phyloP scores from a whole-genome alignment of 2,329 filamentous ascomycete species.

The Aureobasidium sp. region DNA sequence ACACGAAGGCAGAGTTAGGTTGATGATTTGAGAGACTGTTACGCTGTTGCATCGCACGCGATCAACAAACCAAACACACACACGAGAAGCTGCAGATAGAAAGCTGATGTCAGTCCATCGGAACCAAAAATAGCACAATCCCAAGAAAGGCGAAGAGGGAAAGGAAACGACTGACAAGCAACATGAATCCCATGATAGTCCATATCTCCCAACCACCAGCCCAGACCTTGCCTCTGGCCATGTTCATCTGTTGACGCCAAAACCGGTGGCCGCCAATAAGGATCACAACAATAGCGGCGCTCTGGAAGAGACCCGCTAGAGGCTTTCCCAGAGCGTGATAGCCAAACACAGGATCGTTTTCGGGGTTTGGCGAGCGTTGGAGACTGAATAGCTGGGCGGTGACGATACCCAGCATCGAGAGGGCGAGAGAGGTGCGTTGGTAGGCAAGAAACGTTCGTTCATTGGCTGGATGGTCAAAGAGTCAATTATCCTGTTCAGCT shows the following conservation, averaged over 20 bases:
- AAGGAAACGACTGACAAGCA: conserved; percentile 35
- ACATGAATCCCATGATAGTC: conserved; percentile 36
- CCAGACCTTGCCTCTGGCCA: conserved; percentile 48
- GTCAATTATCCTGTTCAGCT: not conserved
- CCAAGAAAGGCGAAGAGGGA: conserved; percentile 12
- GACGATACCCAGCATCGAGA: conserved; percentile 57
- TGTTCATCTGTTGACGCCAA: conserved; percentile 52
- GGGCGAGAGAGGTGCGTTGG: conserved; percentile 57
- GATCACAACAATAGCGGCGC: conserved; percentile 39
- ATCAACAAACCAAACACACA: conserved; percentile 19
- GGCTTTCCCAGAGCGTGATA: conserved; percentile 55
- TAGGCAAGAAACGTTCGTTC: conserved; percentile 69
- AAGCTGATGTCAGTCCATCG: not conserved
- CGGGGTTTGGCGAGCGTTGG: conserved; percentile 38
- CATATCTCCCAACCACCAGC: conserved; percentile 52
- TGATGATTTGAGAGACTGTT: not conserved
- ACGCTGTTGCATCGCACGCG: conserved; percentile 13
- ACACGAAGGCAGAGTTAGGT: not conserved
- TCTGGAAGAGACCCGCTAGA: conserved; percentile 42
- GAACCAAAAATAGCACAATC: not conserved
- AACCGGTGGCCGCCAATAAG: conserved; percentile 50
- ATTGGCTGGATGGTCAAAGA: conserved; percentile 43
- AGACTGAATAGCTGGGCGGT: conserved; percentile 60
- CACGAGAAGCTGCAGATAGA: conserved; percentile 14
- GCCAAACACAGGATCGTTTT: conserved; percentile 40